Evolutionary conservation across 164 flowering plant species (phyloP).

Genomic region (Houttuynia cordata): DNA sequence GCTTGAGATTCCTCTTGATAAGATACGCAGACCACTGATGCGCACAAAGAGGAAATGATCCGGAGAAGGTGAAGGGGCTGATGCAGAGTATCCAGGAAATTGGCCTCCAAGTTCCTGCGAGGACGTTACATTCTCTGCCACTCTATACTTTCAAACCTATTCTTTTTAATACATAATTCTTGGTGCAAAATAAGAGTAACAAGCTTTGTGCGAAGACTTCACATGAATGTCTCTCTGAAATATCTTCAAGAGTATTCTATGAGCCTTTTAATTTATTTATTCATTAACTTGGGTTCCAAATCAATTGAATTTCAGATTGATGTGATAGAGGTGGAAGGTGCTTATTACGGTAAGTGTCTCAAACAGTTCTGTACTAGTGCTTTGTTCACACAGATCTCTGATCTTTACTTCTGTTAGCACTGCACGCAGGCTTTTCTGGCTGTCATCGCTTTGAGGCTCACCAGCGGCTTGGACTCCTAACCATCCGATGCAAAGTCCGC

Average conservation of each 20-base stretch:
- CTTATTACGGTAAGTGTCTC: constrained; percentile 56
- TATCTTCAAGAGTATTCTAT: too few relatives aligned
- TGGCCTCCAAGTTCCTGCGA: constrained; percentile 89
- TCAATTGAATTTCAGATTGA: constrained; percentile 62
- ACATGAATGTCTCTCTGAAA: too few relatives aligned
- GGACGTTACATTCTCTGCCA: background rate
- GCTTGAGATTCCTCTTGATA: constrained; percentile 69
- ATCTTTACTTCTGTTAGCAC: background rate
- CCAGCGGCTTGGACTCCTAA: constrained; percentile 75
- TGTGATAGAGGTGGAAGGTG: constrained; percentile 95
- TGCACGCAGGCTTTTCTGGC: constrained; percentile 65
- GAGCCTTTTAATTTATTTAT: background rate
- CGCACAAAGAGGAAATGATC: constrained; percentile 80
- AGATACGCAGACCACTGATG: constrained; percentile 81
- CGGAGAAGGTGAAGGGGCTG: constrained; percentile 68
- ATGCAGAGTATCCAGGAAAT: constrained; percentile 80
- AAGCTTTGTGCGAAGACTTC: background rate
- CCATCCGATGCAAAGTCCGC: constrained; percentile 76
- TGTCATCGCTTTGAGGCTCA: constrained; percentile 91
- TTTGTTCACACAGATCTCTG: background rate
- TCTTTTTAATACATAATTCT: too few relatives aligned
- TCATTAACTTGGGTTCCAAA: background rate
- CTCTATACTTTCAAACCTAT: too few relatives aligned
- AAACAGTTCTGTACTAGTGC: background rate
- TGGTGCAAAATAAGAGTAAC: background rate